A percentile compares a stretch with the other conserved stretches of the same genome.
Conservation (phyloP, 768 basidiomycete genomes). For the Tylopilus cervinicoccineus region DNA sequence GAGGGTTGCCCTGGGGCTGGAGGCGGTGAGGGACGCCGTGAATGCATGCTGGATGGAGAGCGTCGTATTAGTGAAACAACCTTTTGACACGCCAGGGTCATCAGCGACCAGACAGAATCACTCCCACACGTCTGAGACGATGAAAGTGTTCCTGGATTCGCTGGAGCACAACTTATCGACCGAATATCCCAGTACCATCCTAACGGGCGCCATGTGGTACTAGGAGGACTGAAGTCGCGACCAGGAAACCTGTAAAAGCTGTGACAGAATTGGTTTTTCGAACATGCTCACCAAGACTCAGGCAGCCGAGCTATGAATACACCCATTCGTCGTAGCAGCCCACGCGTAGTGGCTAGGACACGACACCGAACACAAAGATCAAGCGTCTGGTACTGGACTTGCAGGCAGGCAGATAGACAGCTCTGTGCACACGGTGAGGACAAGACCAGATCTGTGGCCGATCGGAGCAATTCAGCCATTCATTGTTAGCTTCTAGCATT, state of each 20-base stretch:
- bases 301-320: background rate
- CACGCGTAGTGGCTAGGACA: slow-evolving; percentile 10
- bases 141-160: slow-evolving; percentile 4
- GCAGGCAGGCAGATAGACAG: slow-evolving; percentile 13
- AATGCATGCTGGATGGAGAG: background rate
- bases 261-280: background rate
- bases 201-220: slow-evolving; percentile 6
- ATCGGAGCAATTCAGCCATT: background rate
- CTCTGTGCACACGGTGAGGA: slow-evolving; percentile 6
- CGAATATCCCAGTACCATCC: slow-evolving; percentile 17
- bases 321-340: slow-evolving; percentile 2
- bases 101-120: slow-evolving; percentile 44
- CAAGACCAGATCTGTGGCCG: too few relatives aligned
- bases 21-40: slow-evolving; percentile 38
- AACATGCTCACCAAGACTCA: slow-evolving; percentile 13
- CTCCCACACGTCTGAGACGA: slow-evolving; percentile 31
- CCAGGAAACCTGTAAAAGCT: slow-evolving; percentile 10
- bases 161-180: slow-evolving; percentile 11
- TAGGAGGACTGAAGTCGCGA: background rate
- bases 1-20: slow-evolving; percentile 16
- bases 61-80: slow-evolving; percentile 22
- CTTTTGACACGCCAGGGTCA: slow-evolving; percentile 40
- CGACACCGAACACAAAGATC: background rate
- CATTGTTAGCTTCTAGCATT: slow-evolving; percentile 1
- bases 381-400: background rate